Conservation (phyloP, 1,284 basidiomycete genomes). For the Ganoderma multipileum region DNA sequence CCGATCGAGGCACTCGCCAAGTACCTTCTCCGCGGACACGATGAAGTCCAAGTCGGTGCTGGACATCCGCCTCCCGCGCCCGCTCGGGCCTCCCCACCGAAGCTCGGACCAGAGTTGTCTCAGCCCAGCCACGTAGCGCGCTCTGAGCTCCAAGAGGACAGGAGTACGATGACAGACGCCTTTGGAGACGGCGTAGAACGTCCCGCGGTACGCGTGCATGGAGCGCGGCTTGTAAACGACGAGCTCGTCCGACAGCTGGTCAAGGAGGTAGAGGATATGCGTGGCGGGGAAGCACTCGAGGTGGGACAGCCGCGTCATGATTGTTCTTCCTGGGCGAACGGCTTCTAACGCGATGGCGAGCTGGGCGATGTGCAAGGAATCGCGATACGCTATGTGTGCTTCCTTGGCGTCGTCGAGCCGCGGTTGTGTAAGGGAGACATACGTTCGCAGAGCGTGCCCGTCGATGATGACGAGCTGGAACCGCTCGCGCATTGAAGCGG, state of each 20-base stretch:
- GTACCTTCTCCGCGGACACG: slow-evolving; percentile 15
- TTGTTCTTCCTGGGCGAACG: slow-evolving; percentile 35
- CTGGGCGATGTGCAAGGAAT: slow-evolving; percentile 40
- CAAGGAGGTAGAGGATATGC: slow-evolving; percentile 39
- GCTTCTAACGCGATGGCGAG: slow-evolving; percentile 39
- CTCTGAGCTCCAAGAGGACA: background rate
- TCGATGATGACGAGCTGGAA: slow-evolving; percentile 43
- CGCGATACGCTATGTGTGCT: slow-evolving; percentile 23
- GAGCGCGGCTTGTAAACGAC: slow-evolving; percentile 18
- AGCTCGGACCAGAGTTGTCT: slow-evolving; percentile 28
- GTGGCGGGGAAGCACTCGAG: slow-evolving; percentile 35
- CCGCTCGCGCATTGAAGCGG: slow-evolving; percentile 14
- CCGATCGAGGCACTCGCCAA: slow-evolving; percentile 16
- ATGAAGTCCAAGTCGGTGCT: slow-evolving; percentile 25
- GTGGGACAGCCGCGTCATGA: slow-evolving; percentile 40
- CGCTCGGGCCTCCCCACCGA: slow-evolving; percentile 17
- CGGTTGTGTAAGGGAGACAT: background rate
- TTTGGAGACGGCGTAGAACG: slow-evolving; percentile 42
- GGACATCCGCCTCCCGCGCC: slow-evolving; percentile 17
- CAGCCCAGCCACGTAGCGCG: slow-evolving; percentile 10
- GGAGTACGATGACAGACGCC: slow-evolving; percentile 21
- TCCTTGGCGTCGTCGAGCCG: background rate
- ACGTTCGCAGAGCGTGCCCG: slow-evolving; percentile 38
- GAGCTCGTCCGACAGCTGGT: slow-evolving; percentile 33
- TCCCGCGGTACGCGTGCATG: slow-evolving; percentile 39